A percentile compares a stretch with the other conserved stretches of the same genome.
These are phyloP conservation scores for Tranzscheliella williamsii DNA, from an alignment of 1,284 basidiomycete genomes.

Conservation along the genomic window DNA sequence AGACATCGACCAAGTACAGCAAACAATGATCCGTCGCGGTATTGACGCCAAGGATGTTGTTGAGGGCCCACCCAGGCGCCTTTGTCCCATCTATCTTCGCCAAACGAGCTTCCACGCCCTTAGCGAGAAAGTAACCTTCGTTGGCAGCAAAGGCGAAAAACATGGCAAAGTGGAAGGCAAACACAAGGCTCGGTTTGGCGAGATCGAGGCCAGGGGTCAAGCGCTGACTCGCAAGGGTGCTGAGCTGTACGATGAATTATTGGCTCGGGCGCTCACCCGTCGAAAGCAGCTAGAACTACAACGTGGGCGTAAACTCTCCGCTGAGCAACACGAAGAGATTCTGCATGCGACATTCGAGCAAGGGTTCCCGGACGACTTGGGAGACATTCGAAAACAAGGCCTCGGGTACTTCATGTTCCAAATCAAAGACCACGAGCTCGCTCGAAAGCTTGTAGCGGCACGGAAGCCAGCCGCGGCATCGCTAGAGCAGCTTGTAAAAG, in stretches of 20 bases:
- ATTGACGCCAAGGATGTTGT: constrained; percentile 63
- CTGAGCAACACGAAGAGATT: constrained; percentile 32
- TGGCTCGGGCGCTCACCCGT: constrained; percentile 53
- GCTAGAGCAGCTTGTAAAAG: constrained; percentile 46
- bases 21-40: constrained; percentile 58
- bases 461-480: not conserved
- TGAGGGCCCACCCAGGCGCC: constrained; percentile 60
- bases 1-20: constrained; percentile 63
- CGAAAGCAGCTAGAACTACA: constrained; percentile 47
- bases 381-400: constrained; percentile 57
- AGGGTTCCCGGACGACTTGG: constrained; percentile 55
- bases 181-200: constrained; percentile 64
- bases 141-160: constrained; percentile 15
- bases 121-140: constrained; percentile 61
- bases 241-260: constrained; percentile 18
- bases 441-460: constrained; percentile 3
- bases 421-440: constrained; percentile 4
- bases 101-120: constrained; percentile 63
- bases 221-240: constrained; percentile 62
- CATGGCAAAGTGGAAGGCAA: constrained; percentile 33
- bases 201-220: constrained; percentile 63
- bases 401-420: constrained; percentile 45
- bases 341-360: constrained; percentile 50
- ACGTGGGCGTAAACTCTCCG: constrained; percentile 12
- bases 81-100: constrained; percentile 62